Base-by-base conservation (phyloP, 2,329 filamentous ascomycete genomes). In the Ceratocystis variospora region DNA sequence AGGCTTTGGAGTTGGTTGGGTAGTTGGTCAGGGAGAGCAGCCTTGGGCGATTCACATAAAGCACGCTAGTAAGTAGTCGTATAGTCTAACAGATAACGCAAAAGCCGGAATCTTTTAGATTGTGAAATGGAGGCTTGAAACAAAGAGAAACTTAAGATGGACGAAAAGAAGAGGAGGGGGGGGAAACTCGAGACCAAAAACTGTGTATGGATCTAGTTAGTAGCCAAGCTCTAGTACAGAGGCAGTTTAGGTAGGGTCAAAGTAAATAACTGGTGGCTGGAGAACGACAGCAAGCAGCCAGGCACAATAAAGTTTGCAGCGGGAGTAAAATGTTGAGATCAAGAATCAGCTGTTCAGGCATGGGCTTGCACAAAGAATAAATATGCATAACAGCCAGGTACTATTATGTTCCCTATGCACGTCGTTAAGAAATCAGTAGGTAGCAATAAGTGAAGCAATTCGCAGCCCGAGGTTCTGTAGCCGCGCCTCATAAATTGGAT, bases 331-430 rank as follows among this genome's bases (percentile, higher is more conserved):
- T n/a, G 28, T 37, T 37, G 15, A 4, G 28, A 17, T 7, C n/a
- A 15, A 37, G 55, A 59, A 59, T 59, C 55, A n/a, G 55, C 25
- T 19, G 55, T 59, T 59, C 12, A 59, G 53, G 22, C 48, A 15
- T 25, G 25, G 48, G 48, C 8, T 15, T 59, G 55, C 28, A 59
- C 55, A 59, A 59, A 33, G 55, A 59, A 59, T 37, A 59, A 37
- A 8, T 17, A 59, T 59, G 55, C 28, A 59, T 37, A 59, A 37
- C 55, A 31, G n/a, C 28, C 15, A 5, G 6, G 4, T 37, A 17
- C n/a, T 59, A 59, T 59, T 59, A n/a, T 37, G 55, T 59, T 15
- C 28, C 55, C 55, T 59, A 28, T 59, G 25, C 55, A n/a, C 55
- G 28, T 37, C 28, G n/a, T 33, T 6, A 8, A 37, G 28, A 19